phyloP scores from a whole-genome alignment of 1,284 basidiomycete genomes.

The Butyriboletus appendiculatus region DNA sequence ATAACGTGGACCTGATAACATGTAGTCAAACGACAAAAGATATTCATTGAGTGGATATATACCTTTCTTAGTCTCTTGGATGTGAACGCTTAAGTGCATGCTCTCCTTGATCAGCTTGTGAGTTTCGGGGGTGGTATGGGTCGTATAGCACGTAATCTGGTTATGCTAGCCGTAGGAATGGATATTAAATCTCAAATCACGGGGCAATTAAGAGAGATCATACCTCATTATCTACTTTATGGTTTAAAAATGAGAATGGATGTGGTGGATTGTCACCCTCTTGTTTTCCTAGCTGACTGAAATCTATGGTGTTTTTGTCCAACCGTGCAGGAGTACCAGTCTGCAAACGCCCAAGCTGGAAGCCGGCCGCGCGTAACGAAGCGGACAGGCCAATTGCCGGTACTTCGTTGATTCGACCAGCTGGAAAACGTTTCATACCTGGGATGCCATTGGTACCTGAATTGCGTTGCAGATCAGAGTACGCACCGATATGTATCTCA shows the following conservation, averaged over 20 bases:
- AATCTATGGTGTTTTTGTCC: conserved; percentile 70
- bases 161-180: conserved; percentile 46
- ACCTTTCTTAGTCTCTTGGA: conserved; percentile 87
- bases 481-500: conserved; percentile 82
- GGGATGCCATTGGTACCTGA: not conserved
- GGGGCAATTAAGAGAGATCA: conserved; percentile 2
- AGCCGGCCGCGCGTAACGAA: conserved; percentile 74
- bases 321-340: conserved; percentile 89
- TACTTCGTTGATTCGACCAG: conserved; percentile 79
- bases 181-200: conserved; percentile 1
- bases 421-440: conserved; percentile 78
- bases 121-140: conserved; percentile 70
- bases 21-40: not conserved
- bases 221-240: conserved; percentile 53
- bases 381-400: conserved; percentile 76
- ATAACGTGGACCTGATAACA: conserved; percentile 75
- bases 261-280: conserved; percentile 58
- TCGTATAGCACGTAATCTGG: conserved; percentile 77
- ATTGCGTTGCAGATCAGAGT: not conserved
- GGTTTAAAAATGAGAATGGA: conserved; percentile 63
- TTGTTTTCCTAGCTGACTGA: conserved; percentile 57
- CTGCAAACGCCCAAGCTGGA: conserved; percentile 81
- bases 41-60: not conserved
- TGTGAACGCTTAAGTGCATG: conserved; percentile 77
- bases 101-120: conserved; percentile 75